These are phyloP conservation scores for Nadsonia commutata DNA, from an alignment of 1,139 yeast species.

Conservation along the genomic window DNA sequence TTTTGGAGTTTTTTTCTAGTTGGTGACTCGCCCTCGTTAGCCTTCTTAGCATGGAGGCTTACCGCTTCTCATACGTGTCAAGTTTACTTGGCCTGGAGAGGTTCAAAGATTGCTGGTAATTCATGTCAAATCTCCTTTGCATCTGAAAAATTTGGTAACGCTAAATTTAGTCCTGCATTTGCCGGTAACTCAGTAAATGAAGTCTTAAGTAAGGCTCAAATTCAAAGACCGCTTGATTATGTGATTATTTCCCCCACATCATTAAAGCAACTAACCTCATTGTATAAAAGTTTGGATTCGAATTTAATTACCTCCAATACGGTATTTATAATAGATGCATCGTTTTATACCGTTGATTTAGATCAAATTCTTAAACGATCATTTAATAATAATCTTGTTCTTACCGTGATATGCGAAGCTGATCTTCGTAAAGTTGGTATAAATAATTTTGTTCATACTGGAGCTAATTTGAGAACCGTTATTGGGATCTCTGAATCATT, in stretches of 20 bases:
- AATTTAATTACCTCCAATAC: conserved; percentile 3
- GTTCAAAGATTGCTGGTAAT: conserved; percentile 7
- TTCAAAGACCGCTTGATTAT: conserved; percentile 6
- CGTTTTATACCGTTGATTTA: conserved; percentile 5
- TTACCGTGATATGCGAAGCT: conserved; percentile 7
- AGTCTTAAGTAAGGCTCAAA: conserved; percentile 6
- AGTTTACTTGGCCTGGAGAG: conserved; percentile 14
- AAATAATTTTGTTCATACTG: conserved; percentile 6
- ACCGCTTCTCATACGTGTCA: conserved; percentile 10
- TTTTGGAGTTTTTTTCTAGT: conserved; percentile 12
- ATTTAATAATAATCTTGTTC: conserved; percentile 3
- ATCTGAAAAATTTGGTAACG: conserved; percentile 17
- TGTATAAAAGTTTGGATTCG: conserved; percentile 5
- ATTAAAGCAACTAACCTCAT: conserved; percentile 7
- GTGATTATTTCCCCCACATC: conserved; percentile 5
- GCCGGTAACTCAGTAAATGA: conserved; percentile 8
- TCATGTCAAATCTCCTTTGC: conserved; percentile 8
- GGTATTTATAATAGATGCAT: conserved; percentile 9
- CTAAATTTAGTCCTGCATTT: conserved; percentile 11
- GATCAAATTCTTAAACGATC: conserved; percentile 4
- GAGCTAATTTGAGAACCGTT: conserved; percentile 9
- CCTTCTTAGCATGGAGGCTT: conserved; percentile 16
- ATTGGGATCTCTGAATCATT: conserved; percentile 5
- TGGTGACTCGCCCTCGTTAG: conserved; percentile 16
- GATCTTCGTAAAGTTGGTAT: conserved; percentile 6